phyloP scores from a whole-genome alignment of 2,329 filamentous ascomycete genomes.

The Neonectria punicea region DNA sequence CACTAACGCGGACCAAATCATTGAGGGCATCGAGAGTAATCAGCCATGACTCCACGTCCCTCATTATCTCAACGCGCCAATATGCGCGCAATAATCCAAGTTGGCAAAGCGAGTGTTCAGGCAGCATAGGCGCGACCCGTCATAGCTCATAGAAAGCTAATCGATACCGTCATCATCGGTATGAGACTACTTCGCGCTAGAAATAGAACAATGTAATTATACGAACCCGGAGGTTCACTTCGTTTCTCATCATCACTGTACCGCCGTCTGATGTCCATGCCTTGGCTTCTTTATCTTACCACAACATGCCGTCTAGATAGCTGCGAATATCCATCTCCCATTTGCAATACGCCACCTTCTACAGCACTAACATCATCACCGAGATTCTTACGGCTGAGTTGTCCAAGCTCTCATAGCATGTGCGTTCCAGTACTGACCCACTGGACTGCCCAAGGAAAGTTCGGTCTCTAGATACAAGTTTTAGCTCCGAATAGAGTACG shows the following conservation, averaged over 20 bases:
- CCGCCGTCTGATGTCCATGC: constrained; percentile 78
- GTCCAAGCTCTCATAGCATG: constrained; percentile 53
- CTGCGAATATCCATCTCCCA: constrained; percentile 77
- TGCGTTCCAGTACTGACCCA: no score
- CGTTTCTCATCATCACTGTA: constrained; percentile 70
- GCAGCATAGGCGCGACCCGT: constrained; percentile 80
- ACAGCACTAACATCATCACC: constrained; percentile 75
- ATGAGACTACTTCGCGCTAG: constrained; percentile 81
- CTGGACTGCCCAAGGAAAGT: no score
- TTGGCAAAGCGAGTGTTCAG: constrained; percentile 74
- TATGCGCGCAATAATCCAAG: neutral
- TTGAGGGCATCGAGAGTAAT: neutral
- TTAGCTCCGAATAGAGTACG: no score
- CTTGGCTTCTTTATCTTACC: constrained; percentile 81
- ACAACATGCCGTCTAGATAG: constrained; percentile 79
- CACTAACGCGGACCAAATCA: neutral
- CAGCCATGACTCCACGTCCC: neutral
- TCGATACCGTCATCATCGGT: constrained; percentile 75
- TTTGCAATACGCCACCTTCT: constrained; percentile 83
- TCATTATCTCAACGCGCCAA: neutral
- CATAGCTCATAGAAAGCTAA: constrained; percentile 83
- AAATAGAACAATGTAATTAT: constrained; percentile 73
- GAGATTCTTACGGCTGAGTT: constrained; percentile 79
- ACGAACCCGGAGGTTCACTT: constrained; percentile 82
- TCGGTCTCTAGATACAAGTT: no score